A percentile compares a stretch with the other conserved stretches of the same genome.
Conservation (phyloP, 2,329 filamentous ascomycete species). For the Trichoderma koningiopsis region DNA sequence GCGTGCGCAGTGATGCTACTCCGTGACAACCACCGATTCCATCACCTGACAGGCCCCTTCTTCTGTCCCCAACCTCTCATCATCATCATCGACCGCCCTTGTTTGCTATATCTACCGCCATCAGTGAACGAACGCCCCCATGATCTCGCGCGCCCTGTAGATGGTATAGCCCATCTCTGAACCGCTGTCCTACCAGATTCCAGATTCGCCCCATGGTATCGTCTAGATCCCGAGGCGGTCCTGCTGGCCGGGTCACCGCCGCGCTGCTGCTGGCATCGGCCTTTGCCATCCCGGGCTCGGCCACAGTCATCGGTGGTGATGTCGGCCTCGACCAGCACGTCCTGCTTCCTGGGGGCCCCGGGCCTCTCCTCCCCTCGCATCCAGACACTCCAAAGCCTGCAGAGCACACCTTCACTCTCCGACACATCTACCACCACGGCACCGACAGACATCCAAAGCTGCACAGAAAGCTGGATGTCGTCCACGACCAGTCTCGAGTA, state of each 20-base stretch:
- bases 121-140: slow-evolving; percentile 5
- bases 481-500: slow-evolving; percentile 54
- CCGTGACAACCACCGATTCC: slow-evolving; percentile 17
- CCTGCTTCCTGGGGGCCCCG: slow-evolving; percentile 44
- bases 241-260: slow-evolving; percentile 64
- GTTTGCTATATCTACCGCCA: neutral
- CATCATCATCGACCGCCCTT: neutral
- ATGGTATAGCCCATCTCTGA: slow-evolving; percentile 24
- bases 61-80: neutral
- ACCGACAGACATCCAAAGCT: slow-evolving; percentile 75
- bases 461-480: slow-evolving; percentile 74
- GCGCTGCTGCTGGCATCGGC: slow-evolving; percentile 63
- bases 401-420: slow-evolving; percentile 67
- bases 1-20: slow-evolving; percentile 20
- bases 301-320: slow-evolving; percentile 40
- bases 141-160: neutral
- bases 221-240: slow-evolving; percentile 47
- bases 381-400: slow-evolving; percentile 50
- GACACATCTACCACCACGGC: slow-evolving; percentile 92
- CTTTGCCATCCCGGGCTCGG: slow-evolving; percentile 57
- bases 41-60: slow-evolving; percentile 25
- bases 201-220: slow-evolving; percentile 24
- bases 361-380: slow-evolving; percentile 45
- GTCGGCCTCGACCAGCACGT: slow-evolving; percentile 45
- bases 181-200: neutral